Evolutionary conservation across 805 yeast genomes (phyloP).

Genomic region (Suhomyces pyralidae): DNA sequence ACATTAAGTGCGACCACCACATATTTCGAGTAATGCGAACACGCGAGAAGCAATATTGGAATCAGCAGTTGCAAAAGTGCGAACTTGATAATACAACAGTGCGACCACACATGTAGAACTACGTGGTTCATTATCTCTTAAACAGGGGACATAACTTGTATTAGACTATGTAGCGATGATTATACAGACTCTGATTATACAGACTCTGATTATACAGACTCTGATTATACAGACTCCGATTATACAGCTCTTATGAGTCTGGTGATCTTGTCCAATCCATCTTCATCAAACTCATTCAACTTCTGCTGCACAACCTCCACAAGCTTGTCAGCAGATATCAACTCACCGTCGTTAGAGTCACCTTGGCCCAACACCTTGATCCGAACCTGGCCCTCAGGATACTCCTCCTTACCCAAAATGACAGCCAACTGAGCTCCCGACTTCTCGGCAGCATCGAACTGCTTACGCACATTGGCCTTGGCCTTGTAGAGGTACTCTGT

Average conservation of each 20-base stretch:
- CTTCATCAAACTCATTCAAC: conserved; percentile 38
- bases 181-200: too few relatives aligned
- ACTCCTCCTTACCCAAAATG: conserved; percentile 94
- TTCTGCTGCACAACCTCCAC: conserved; percentile 45
- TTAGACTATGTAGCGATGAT: conserved; percentile 3
- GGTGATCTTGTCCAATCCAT: conserved; percentile 62
- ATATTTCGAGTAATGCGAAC: too few relatives aligned
- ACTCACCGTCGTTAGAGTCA: conserved; percentile 77
- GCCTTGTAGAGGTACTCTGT: conserved; percentile 89
- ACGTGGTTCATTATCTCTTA: background rate
- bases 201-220: too few relatives aligned
- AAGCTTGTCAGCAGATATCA: conserved; percentile 61
- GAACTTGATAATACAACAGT: too few relatives aligned
- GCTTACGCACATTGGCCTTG: conserved; percentile 93
- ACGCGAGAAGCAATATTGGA: background rate
- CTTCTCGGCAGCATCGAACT: conserved; percentile 96
- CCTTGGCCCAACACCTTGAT: conserved; percentile 89
- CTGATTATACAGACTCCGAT: too few relatives aligned
- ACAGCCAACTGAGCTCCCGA: conserved; percentile 88
- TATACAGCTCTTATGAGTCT: conserved; percentile 58
- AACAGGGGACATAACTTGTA: background rate
- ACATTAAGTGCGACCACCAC: background rate
- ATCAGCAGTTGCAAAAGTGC: too few relatives aligned
- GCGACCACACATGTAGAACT: background rate
- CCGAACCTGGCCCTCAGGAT: conserved; percentile 72